Base-by-base conservation (phyloP, 768 basidiomycete genomes). In the Suillus ampliporus region DNA sequence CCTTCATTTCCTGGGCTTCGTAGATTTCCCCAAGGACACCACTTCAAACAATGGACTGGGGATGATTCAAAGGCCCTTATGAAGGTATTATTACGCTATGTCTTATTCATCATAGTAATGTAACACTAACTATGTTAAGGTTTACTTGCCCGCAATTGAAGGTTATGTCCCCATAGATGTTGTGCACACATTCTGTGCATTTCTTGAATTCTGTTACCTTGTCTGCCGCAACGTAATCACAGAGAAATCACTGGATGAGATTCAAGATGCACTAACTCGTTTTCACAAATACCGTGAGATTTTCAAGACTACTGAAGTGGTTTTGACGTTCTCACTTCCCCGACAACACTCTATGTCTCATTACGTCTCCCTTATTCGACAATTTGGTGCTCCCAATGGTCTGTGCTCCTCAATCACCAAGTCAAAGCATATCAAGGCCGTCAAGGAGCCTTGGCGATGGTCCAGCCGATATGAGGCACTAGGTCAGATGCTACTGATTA, bases 151-250 rank as follows among this genome's bases (percentile, higher is more conserved):
- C 4, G n/a, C 44, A 11, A 44, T 44, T 11, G 2, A 21, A 31
- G 31, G 31, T 31, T 31, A 31, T 6, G 6, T 31, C 31, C 31
- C 31, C 31, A 31, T 6, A 31, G 44, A 44, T 5, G n/a, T 65
- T 6, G 61, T 69, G 15, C 54, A 52, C 11, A 51, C 69, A 19
- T 28, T 74, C 14, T 23, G 59, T 4, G 63, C 73, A 3, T 75
- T 75, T 60, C 37, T 72, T 1, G 69, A 75, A 17, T 74, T 75
- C 53, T 71, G 70, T 54, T 71, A 71, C 38, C 43, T 65, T 26
- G 64, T 57, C 6, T 60, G 58, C 1, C 57, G 63, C n/a, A 52
- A 57, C 6, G 57, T 63, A 35, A 43, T 68, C 46, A 62, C 41
- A 11, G 64, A 64, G 37, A 56, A 63, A n/a, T 66, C 58, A 4